Conservation (phyloP, 305 asterid species). For the Ilex paraguariensis region DNA sequence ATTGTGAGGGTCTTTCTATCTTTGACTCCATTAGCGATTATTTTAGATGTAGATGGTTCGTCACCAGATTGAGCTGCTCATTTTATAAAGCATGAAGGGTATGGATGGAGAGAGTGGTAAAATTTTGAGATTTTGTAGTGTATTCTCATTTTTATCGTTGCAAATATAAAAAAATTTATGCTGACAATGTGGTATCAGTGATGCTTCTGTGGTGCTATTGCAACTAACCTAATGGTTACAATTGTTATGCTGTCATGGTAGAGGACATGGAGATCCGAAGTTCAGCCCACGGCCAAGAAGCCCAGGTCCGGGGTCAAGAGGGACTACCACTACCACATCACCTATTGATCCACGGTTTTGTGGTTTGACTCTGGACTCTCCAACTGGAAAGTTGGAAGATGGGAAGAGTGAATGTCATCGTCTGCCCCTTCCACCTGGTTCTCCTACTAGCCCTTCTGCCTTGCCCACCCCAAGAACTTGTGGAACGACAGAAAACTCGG, state of each 20-base stretch:
- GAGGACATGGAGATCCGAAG: constrained; percentile 61
- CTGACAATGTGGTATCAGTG: no score
- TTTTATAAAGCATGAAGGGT: no score
- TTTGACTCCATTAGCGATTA: background rate
- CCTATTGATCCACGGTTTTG: constrained; percentile 64
- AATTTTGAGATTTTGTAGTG: background rate
- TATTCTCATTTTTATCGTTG: background rate
- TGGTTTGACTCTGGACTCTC: constrained; percentile 59
- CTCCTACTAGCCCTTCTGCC: constrained; percentile 72
- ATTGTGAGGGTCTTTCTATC: background rate
- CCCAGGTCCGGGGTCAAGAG: constrained; percentile 67
- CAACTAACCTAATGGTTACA: constrained; percentile 10
- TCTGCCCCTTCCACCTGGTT: constrained; percentile 87
- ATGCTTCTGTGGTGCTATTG: background rate
- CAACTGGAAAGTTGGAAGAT: constrained; percentile 53
- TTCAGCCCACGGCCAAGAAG: constrained; percentile 57
- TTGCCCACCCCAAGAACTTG: constrained; percentile 69
- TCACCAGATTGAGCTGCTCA: background rate
- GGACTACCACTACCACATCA: constrained; percentile 46
- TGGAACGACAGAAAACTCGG: constrained; percentile 42
- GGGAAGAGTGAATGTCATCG: constrained; percentile 63
- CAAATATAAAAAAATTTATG: no score
- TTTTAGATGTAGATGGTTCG: no score
- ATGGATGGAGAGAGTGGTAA: background rate
- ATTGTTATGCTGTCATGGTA: constrained; percentile 25